These are phyloP conservation scores for Ramaria sp. DNA, from an alignment of 768 basidiomycete genomes.

Conservation along the genomic window DNA sequence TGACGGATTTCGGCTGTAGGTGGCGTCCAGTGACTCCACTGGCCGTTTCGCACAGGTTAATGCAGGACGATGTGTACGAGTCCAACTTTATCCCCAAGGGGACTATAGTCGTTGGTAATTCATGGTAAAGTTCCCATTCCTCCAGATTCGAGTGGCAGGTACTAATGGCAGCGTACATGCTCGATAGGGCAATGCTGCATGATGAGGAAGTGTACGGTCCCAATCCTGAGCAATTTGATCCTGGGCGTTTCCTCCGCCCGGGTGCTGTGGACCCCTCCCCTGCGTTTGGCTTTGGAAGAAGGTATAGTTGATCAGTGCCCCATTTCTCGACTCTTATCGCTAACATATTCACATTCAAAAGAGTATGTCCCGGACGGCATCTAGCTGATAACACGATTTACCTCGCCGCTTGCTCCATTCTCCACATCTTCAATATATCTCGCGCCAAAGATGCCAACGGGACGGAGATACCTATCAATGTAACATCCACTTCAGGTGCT, in stretches of 20 bases:
- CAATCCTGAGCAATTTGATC: slow-evolving; percentile 5
- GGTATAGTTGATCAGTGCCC: not conserved
- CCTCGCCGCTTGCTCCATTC: slow-evolving; percentile 32
- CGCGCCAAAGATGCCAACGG: slow-evolving; percentile 32
- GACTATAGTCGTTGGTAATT: not conserved
- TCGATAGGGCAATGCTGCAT: slow-evolving; percentile 8
- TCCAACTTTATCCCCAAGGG: slow-evolving; percentile 3
- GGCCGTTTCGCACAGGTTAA: not conserved
- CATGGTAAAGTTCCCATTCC: not conserved
- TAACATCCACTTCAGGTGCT: slow-evolving; percentile 23
- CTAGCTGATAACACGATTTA: slow-evolving; percentile 23
- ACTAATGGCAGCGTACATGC: no score
- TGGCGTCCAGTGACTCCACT: slow-evolving; percentile 10
- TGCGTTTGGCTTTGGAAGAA: slow-evolving; percentile 4
- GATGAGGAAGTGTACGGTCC: slow-evolving; percentile 10
- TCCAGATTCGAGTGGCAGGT: not conserved
- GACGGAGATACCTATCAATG: slow-evolving; percentile 24
- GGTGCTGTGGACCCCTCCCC: not conserved
- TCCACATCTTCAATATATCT: slow-evolving; percentile 34
- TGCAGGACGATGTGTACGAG: slow-evolving; percentile 1
- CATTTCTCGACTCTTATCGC: not conserved
- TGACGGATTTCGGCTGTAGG: not conserved
- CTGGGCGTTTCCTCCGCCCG: slow-evolving; percentile 6
- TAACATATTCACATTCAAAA: no score
- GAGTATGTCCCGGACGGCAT: slow-evolving; percentile 36